A percentile compares a stretch with the other conserved stretches of the same genome.
Conservation (phyloP, 495 filamentous ascomycete species). For the Usnea hakonensis region DNA sequence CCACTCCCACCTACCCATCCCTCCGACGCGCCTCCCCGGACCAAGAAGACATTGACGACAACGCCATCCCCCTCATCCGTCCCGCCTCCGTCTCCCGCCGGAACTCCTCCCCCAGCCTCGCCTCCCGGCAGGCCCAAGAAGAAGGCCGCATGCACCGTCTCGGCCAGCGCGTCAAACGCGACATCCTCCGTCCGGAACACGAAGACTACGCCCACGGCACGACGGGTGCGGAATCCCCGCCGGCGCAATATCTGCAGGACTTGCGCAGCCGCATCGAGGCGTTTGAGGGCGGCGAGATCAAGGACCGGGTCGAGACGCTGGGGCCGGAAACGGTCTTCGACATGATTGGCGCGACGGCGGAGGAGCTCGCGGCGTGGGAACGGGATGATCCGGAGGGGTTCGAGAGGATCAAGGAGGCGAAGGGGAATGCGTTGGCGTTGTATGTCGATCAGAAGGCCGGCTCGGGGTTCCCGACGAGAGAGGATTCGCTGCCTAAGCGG, state of each 20-base stretch:
- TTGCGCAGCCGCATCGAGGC: conserved; percentile 57
- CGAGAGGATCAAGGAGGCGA: conserved; percentile 13
- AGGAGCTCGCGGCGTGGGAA: conserved; percentile 44
- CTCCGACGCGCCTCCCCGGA: conserved; percentile 25
- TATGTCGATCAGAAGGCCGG: conserved; percentile 4
- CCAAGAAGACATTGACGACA: conserved; percentile 29
- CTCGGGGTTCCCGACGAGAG: not conserved
- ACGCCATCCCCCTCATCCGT: conserved; percentile 34
- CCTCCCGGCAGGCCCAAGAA: conserved; percentile 71
- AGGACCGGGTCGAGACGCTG: conserved; percentile 44
- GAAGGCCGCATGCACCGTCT: conserved; percentile 84
- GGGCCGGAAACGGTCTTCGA: conserved; percentile 54
- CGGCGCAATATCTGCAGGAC: conserved; percentile 49
- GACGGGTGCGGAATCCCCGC: conserved; percentile 38
- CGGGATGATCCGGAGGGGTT: conserved; percentile 45
- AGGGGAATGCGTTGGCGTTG: conserved; percentile 15
- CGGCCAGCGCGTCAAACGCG: conserved; percentile 70
- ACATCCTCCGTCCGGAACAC: conserved; percentile 46
- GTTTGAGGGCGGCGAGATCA: conserved; percentile 52
- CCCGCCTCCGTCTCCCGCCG: conserved; percentile 52
- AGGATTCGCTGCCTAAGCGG: not conserved
- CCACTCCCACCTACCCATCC: conserved; percentile 51
- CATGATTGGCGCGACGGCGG: conserved; percentile 49
- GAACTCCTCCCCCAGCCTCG: conserved; percentile 70
- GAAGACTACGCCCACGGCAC: conserved; percentile 33